phyloP scores from a whole-genome alignment of 495 filamentous ascomycete genomes.

The Penicillium alfredii region DNA sequence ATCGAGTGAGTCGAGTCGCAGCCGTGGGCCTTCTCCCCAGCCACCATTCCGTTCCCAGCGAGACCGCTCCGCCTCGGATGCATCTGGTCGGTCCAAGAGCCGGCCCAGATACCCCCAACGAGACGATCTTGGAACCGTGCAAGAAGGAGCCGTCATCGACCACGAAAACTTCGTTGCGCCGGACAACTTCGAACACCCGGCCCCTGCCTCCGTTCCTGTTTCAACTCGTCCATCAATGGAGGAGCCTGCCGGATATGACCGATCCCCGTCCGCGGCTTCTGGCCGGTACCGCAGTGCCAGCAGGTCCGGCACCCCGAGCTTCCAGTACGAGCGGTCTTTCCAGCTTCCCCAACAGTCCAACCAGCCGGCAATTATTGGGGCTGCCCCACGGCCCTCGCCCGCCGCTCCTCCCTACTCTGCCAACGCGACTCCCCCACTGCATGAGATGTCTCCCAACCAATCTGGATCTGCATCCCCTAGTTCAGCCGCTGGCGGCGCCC shows the following conservation, averaged over 20 bases:
- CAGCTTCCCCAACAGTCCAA: constrained; percentile 27
- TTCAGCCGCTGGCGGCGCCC: constrained; percentile 12
- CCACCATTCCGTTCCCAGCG: constrained; percentile 36
- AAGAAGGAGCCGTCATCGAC: constrained; percentile 27
- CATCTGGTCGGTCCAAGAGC: constrained; percentile 50
- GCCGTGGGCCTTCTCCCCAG: constrained; percentile 35
- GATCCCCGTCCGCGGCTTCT: constrained; percentile 37
- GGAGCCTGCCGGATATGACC: constrained; percentile 30
- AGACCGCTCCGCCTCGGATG: constrained; percentile 59
- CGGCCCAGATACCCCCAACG: constrained; percentile 43
- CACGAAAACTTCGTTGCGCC: constrained; percentile 22
- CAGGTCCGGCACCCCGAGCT: constrained; percentile 34
- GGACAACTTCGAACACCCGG: constrained; percentile 24
- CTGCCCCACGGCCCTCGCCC: constrained; percentile 48
- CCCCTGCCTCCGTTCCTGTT: constrained; percentile 22
- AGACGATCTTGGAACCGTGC: constrained; percentile 41
- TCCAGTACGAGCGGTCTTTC: constrained; percentile 39
- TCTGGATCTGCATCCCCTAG: constrained; percentile 14
- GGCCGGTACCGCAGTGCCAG: constrained; percentile 45
- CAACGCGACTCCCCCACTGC: constrained; percentile 51
- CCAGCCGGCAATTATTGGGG: constrained; percentile 37
- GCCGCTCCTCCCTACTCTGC: constrained; percentile 46
- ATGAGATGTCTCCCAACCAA: constrained; percentile 32
- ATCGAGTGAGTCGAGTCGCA: constrained; percentile 37
- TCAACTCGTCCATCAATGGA: constrained; percentile 42